Evolutionary conservation across 306 rosid species (phyloP).

Genomic region (Casuarina glauca): DNA sequence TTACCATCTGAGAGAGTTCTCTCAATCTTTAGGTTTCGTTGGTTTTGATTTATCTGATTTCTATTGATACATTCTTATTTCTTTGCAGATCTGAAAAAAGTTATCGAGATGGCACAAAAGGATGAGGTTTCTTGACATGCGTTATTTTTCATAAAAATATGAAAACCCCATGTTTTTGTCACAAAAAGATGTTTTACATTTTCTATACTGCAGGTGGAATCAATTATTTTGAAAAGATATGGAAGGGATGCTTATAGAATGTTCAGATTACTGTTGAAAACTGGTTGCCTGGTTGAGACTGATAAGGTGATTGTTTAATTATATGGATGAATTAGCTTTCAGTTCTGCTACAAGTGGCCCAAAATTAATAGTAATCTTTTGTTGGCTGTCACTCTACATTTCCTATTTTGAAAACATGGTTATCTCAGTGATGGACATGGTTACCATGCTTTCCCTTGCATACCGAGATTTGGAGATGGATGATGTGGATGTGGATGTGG

Average conservation of each 20-base stretch:
- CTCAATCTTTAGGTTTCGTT: conserved; percentile 12
- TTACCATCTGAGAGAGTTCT: conserved; percentile 2
- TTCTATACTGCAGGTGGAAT: conserved; percentile 67
- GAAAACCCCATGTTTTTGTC: background rate
- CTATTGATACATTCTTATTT: conserved; percentile 22
- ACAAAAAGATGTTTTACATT: conserved; percentile 30
- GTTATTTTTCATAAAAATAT: conserved; percentile 2
- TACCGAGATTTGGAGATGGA: background rate
- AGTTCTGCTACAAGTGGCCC: background rate
- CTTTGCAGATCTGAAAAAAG: conserved; percentile 68
- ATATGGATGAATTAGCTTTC: background rate
- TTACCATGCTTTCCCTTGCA: background rate
- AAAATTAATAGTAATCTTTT: background rate
- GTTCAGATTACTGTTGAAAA: conserved; percentile 74
- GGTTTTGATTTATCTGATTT: conserved; percentile 10
- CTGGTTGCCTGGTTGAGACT: conserved; percentile 55
- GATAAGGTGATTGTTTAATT: conserved; percentile 56
- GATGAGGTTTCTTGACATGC: conserved; percentile 63
- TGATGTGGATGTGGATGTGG: background rate
- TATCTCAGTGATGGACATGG: background rate
- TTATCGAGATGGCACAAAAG: conserved; percentile 62
- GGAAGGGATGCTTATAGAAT: conserved; percentile 82
- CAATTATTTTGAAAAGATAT: conserved; percentile 71
- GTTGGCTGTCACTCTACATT: background rate
- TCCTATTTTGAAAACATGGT: background rate